Percentiles rank a stretch among this genome's conserved stretches.
These are phyloP conservation scores for Ophiorrhiza pumila DNA, from an alignment of 257 asterid genomes.

Conservation along the genomic window DNA sequence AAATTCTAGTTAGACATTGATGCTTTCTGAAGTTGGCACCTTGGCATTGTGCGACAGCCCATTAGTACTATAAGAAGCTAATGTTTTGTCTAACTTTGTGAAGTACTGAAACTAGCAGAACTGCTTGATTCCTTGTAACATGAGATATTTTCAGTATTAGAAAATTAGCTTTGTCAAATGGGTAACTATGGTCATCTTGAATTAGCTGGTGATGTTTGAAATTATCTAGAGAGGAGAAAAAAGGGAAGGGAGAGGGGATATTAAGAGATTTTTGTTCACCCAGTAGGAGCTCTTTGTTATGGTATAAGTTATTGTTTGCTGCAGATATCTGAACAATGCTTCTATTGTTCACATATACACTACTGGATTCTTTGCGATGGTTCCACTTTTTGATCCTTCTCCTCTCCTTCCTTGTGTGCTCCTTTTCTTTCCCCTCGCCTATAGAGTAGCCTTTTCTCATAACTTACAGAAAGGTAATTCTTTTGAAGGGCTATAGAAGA, in stretches of 20 bases:
- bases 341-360: background rate
- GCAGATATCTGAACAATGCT: background rate
- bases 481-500: conserved; percentile 79
- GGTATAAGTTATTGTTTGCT: background rate
- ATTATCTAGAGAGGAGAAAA: background rate
- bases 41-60: background rate
- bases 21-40: background rate
- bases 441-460: background rate
- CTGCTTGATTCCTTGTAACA: background rate
- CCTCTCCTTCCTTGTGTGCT: background rate
- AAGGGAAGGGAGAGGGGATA: background rate
- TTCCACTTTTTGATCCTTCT: background rate
- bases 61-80: background rate
- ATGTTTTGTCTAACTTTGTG: background rate
- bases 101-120: background rate
- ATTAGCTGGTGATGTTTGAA: background rate
- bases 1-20: background rate
- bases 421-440: background rate
- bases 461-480: conserved; percentile 7
- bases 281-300: background rate
- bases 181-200: background rate
- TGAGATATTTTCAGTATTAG: background rate
- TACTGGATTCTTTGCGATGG: background rate
- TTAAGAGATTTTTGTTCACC: background rate
- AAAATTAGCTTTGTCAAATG: background rate